Percentiles rank a stretch among this genome's conserved stretches.
These are phyloP conservation scores for Fusarium stilboides DNA, from an alignment of 2,329 filamentous ascomycete genomes.

Conservation along the genomic window DNA sequence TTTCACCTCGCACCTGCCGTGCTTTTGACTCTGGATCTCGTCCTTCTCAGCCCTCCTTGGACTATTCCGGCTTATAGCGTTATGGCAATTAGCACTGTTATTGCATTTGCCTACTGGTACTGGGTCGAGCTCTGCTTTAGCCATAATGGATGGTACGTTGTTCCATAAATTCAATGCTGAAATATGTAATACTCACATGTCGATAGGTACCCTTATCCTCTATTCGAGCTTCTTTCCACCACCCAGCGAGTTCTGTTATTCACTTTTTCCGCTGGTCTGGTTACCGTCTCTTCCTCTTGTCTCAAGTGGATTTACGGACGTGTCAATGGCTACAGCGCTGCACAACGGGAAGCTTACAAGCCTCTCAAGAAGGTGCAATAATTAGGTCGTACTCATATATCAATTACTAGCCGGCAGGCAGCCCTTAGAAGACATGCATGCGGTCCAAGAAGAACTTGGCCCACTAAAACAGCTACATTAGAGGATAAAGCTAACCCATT, in stretches of 20 bases:
- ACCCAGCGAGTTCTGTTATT: constrained; percentile 79
- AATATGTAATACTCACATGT: constrained; percentile 17
- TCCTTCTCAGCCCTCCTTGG: constrained; percentile 82
- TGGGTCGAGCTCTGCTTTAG: constrained; percentile 83
- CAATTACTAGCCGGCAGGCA: too few relatives aligned
- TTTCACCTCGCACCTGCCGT: constrained; percentile 78
- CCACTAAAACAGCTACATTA: too few relatives aligned
- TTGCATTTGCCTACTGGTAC: constrained; percentile 80
- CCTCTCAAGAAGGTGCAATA: constrained; percentile 54
- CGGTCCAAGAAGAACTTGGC: too few relatives aligned
- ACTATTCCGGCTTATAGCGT: constrained; percentile 73
- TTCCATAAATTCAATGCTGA: neutral
- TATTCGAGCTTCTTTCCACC: constrained; percentile 79
- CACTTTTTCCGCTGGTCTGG: constrained; percentile 75
- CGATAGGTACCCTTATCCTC: constrained; percentile 85
- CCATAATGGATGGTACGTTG: constrained; percentile 74
- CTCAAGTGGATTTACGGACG: constrained; percentile 80
- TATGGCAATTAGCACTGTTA: constrained; percentile 68
- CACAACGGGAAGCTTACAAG: constrained; percentile 51
- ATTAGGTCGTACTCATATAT: neutral
- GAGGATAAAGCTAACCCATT: too few relatives aligned
- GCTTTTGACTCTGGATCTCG: constrained; percentile 74
- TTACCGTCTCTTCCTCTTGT: constrained; percentile 78
- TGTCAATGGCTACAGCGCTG: constrained; percentile 71
- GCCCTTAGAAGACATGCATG: too few relatives aligned